Base-by-base conservation (phyloP, 2,329 filamentous ascomycete species). In the Neofusicoccum umdonicola region DNA sequence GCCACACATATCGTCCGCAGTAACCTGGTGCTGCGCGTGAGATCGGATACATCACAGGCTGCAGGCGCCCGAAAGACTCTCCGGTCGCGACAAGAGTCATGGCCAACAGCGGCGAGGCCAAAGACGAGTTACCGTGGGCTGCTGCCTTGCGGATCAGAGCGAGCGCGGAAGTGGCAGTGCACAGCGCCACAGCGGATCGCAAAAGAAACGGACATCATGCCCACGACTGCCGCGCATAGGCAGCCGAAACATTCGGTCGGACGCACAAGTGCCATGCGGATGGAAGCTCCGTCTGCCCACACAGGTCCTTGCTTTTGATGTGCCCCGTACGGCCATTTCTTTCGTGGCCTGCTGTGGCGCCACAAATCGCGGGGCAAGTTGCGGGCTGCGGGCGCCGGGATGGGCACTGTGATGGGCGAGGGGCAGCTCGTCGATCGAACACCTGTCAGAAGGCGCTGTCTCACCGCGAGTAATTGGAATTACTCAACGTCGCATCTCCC, bases 321-420 rank as follows among this genome's bases (percentile, higher is more conserved):
- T 2, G 27, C 6, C 27, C 27, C 6, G 27, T 31, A 31, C 27
- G 6, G 27, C 27, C 4, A 7, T 31, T 31, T 7, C 27, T 31
- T 31, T 31, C 27, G 27, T 31, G 27, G 6, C 7, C 12, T 27
- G 27, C 27, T 5, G 27, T 31, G 19, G 22, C 34, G 52, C 52
- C 52, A 56, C 52, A 31, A 7, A 41, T n/a, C 6, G 52, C 22
- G 52, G 37, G 51, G 54, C 22, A 19, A 17, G 11, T 5, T n/a
- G 34, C 52, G 41, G 39, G 41, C 15, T 57, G 39, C 19, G 12
- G 37, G 39, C 22, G 54, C 54, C 27, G 48, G 48, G 48, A 35
- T 57, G 11, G 41, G n/a, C 54, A 57, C 54, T 57, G 54, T 57
- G 42, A 48, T 60, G 56, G 54, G 45, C 54, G 54, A 45, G 54